Conservation (phyloP, 2,329 filamentous ascomycete species). For the Colletotrichum navitas region DNA sequence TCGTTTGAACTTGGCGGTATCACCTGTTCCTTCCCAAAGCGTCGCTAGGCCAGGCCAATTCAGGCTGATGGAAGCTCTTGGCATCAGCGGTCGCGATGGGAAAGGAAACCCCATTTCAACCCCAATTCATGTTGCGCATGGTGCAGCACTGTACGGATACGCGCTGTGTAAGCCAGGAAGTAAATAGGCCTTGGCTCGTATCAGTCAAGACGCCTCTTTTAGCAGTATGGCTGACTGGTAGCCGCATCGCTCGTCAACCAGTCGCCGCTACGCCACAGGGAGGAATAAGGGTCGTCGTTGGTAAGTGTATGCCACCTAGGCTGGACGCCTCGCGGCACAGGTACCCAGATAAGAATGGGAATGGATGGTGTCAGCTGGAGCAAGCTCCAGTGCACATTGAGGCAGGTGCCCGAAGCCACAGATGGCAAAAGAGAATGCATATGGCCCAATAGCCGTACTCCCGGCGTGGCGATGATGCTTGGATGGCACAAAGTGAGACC, state of each 20-base stretch:
- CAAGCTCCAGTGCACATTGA: conserved; percentile 33
- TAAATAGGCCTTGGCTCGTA: conserved; percentile 28
- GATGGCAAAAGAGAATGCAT: conserved; percentile 4
- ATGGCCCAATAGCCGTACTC: background rate
- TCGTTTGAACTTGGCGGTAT: conserved; percentile 7
- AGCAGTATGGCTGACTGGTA: conserved; percentile 29
- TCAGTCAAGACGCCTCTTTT: conserved; percentile 29
- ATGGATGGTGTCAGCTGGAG: conserved; percentile 15
- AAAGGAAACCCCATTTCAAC: too few species aligned
- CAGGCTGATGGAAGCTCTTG: conserved; percentile 28
- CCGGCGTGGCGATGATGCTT: conserved; percentile 13
- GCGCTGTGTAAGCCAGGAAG: conserved; percentile 6
- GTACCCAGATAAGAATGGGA: conserved; percentile 17
- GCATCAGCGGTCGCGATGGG: conserved; percentile 28
- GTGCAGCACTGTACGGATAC: background rate
- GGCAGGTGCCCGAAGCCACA: conserved; percentile 39
- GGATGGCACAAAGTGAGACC: conserved; percentile 16
- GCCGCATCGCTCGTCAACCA: conserved; percentile 4
- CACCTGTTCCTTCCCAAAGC: conserved; percentile 16
- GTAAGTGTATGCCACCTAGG: background rate
- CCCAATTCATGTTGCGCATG: conserved; percentile 9
- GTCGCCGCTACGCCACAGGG: conserved; percentile 6
- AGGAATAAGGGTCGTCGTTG: conserved; percentile 3
- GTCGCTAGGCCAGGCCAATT: background rate
- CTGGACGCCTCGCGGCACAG: conserved; percentile 1